Percentiles rank a stretch among this genome's conserved stretches.
These are phyloP conservation scores for Xerocomus nothofagi DNA, from an alignment of 1,284 basidiomycete species.

Conservation along the genomic window DNA sequence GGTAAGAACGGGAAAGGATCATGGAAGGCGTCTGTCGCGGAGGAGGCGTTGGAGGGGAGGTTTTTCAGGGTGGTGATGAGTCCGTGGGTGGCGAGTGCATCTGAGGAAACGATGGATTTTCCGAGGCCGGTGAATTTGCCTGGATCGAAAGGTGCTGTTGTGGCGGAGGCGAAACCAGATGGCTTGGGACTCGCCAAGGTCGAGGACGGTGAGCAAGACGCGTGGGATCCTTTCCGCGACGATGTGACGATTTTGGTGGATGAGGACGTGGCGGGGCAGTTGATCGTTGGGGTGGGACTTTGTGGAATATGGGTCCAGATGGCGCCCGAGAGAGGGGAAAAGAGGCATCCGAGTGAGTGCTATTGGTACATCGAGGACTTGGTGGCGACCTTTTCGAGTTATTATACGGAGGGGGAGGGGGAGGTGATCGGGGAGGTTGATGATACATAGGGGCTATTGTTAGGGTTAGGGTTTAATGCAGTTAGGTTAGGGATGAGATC, in stretches of 20 bases:
- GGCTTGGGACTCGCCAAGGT: not conserved
- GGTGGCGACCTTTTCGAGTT: conserved; percentile 30
- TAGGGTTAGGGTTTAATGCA: conserved; percentile 8
- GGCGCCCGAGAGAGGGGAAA: conserved; percentile 32
- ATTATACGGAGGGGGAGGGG: conserved; percentile 25
- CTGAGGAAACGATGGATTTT: conserved; percentile 27
- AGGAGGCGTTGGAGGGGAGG: conserved; percentile 16
- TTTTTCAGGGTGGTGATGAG: conserved; percentile 27
- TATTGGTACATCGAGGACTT: conserved; percentile 34
- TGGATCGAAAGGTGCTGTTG: conserved; percentile 11
- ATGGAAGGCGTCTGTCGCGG: conserved; percentile 28
- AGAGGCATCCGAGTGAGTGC: conserved; percentile 9
- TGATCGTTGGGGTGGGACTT: conserved; percentile 49
- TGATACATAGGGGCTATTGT: not conserved
- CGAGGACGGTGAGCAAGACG: conserved; percentile 1
- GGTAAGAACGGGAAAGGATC: conserved; percentile 15
- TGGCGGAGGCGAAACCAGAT: conserved; percentile 2
- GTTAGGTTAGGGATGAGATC: conserved; percentile 22
- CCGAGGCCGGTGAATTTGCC: conserved; percentile 19
- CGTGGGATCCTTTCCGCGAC: conserved; percentile 51
- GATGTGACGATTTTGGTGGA: conserved; percentile 56
- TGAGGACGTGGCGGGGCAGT: conserved; percentile 37
- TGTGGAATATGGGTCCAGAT: conserved; percentile 60
- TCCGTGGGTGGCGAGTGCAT: conserved; percentile 28
- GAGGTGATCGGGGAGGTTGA: conserved; percentile 1